Conservation (phyloP, 2,329 filamentous ascomycete genomes). For the Aureobasidium sp. region DNA sequence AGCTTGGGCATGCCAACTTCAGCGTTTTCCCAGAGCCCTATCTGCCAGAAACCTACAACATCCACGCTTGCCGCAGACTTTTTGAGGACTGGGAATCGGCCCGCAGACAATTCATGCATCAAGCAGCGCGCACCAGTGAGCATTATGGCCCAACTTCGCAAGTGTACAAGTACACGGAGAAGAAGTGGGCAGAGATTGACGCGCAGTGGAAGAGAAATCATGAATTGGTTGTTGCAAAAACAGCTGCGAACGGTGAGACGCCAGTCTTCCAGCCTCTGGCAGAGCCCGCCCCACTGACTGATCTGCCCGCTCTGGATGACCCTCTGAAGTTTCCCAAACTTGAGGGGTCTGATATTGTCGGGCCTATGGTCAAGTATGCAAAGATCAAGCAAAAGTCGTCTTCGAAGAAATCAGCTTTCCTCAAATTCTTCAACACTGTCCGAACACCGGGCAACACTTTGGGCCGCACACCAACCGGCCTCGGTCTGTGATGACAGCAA, state of each 20-base stretch:
- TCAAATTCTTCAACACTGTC: constrained; percentile 30
- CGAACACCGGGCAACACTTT: constrained; percentile 15
- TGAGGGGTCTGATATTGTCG: constrained; percentile 87
- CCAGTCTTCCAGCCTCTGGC: constrained; percentile 31
- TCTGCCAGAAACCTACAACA: constrained; percentile 54
- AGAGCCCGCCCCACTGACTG: constrained; percentile 49
- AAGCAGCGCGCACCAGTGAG: constrained; percentile 78
- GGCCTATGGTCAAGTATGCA: constrained; percentile 65
- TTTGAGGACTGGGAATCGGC: constrained; percentile 77
- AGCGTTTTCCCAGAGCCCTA: constrained; percentile 80
- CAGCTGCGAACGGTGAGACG: constrained; percentile 33
- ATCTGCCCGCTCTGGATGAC: constrained; percentile 63
- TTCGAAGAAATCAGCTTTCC: constrained; percentile 25
- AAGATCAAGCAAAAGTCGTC: constrained; percentile 27
- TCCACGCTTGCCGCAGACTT: constrained; percentile 54
- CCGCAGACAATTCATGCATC: constrained; percentile 79
- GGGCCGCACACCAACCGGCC: constrained; percentile 5
- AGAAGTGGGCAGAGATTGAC: constrained; percentile 83
- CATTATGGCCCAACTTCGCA: constrained; percentile 88
- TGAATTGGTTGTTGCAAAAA: constrained; percentile 50
- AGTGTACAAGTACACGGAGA: constrained; percentile 75
- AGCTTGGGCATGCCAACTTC: constrained; percentile 88
- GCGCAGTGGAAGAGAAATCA: constrained; percentile 65
- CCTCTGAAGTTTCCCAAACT: constrained; percentile 80
- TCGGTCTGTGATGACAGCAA: constrained; percentile 4